Conservation (phyloP, 306 rosid genomes). For the Begonia peltatifolia region DNA sequence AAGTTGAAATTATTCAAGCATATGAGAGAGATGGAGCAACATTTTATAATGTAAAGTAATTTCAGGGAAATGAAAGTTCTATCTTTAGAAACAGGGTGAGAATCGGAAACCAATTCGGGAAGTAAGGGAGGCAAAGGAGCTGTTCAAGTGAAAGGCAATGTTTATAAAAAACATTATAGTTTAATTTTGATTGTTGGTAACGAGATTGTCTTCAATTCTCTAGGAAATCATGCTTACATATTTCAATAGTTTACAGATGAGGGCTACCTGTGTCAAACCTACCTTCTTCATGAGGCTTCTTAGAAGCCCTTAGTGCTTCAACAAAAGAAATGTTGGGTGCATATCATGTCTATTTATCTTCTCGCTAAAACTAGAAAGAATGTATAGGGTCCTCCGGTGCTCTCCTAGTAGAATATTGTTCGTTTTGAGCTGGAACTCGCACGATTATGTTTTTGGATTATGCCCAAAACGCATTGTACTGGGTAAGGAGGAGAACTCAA, state of each 20-base stretch:
- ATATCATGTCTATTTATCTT: conserved; percentile 39
- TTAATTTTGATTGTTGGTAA: conserved; percentile 62
- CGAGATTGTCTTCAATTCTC: conserved; percentile 56
- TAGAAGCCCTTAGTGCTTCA: conserved; percentile 70
- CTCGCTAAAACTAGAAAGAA: conserved; percentile 41
- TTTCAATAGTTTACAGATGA: conserved; percentile 58
- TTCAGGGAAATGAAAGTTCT: too few species aligned
- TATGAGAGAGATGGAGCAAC: too few species aligned
- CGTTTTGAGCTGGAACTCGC: too few species aligned
- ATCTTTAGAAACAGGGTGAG: too few species aligned
- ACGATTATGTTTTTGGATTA: too few species aligned
- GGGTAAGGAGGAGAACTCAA: too few species aligned
- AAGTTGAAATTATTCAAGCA: too few species aligned
- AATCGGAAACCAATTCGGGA: conserved; percentile 21
- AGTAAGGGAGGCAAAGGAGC: conserved; percentile 53
- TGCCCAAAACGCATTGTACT: too few species aligned
- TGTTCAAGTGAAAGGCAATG: conserved; percentile 70
- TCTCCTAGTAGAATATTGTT: too few species aligned
- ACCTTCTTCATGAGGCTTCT: conserved; percentile 44
- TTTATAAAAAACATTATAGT: conserved; percentile 27
- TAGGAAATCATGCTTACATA: conserved; percentile 73
- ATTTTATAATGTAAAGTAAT: too few species aligned
- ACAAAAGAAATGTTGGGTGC: conserved; percentile 56
- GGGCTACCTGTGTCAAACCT: conserved; percentile 35
- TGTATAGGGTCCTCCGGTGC: neutral